Evolutionary conservation across 306 rosid genomes (phyloP), one percentile per base, ranked within the genome.

Genomic region (Arachis hypogaea): DNA sequence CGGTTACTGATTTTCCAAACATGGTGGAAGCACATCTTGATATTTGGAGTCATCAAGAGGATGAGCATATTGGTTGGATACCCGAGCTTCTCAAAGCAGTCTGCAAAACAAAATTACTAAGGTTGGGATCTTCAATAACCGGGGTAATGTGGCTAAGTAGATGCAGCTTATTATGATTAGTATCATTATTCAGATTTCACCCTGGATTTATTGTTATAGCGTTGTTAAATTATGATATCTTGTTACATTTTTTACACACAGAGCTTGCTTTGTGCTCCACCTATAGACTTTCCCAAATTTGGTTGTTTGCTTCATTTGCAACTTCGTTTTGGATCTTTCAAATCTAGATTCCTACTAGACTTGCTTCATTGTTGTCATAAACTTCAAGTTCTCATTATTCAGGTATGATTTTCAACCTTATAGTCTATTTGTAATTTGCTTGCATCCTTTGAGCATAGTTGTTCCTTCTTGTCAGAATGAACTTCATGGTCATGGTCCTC

Each of bases 251-350:
- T 60, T n/a, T 60, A 1, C 10, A 2, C 12, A 36, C 65, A 30
- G 65, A 4, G 65, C 45, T 6, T 60, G 16, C 22, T 36, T 30
- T 9, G 28, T 52, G 58, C 58, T 52, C 58, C 58, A 5, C 3
- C 58, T n/a, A 18, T 63, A 18, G 52, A 63, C 29, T 43, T 63
- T 63, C 69, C 69, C 0, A 36, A 43, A 18, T 63, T 42, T 16
- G 6, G 11, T 6, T 42, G 7, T 42, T 43, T 63, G 1, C 4
- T 63, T 63, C 33, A 6, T 42, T 52, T 63, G 9, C 7, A 18
- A 11, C 52, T 63, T 42, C 5, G 3, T 5, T 16, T 62, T 12
- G 29, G 10, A 1, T 38, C 29, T n/a, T 40, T 62, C 47, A 36
- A 38, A 10, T 12, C 66, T 2, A 62, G 44, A 12, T 62, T 40